Conservation (phyloP, 1,284 basidiomycete genomes). For the Cryptococcus sp. region DNA sequence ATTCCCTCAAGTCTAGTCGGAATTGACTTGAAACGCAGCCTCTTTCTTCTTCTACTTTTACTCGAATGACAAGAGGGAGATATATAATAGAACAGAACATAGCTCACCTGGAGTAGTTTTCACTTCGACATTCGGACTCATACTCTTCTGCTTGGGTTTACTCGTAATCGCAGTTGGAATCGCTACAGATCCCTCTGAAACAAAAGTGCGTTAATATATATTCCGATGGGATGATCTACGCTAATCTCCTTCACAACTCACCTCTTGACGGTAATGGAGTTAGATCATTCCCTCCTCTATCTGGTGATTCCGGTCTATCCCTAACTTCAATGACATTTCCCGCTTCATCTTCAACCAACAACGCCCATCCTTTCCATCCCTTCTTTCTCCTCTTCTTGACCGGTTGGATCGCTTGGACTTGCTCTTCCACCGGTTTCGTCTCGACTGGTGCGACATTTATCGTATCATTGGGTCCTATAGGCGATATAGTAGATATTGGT, state of each 20-base stretch:
- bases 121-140: background rate
- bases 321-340: conserved; percentile 30
- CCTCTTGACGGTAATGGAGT: background rate
- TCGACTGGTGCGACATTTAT: too few species aligned
- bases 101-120: background rate
- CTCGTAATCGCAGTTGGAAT: background rate
- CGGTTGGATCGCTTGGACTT: background rate
- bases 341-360: conserved; percentile 38
- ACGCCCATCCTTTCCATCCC: conserved; percentile 43
- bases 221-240: too few species aligned
- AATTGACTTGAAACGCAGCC: background rate
- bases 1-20: background rate
- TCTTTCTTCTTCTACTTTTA: background rate
- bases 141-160: background rate
- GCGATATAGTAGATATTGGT: too few species aligned
- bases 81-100: background rate
- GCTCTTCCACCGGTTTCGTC: too few species aligned
- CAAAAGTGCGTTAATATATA: background rate
- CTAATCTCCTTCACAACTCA: background rate
- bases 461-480: too few species aligned
- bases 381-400: conserved; percentile 27
- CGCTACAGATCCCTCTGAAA: background rate
- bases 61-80: too few species aligned
- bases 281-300: background rate
- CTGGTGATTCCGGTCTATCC: conserved; percentile 7